A percentile compares a stretch with the other conserved stretches of the same genome.
Evolutionary conservation across 2,329 filamentous ascomycete species (phyloP).

Genomic region (Phialophora verrucosa): DNA sequence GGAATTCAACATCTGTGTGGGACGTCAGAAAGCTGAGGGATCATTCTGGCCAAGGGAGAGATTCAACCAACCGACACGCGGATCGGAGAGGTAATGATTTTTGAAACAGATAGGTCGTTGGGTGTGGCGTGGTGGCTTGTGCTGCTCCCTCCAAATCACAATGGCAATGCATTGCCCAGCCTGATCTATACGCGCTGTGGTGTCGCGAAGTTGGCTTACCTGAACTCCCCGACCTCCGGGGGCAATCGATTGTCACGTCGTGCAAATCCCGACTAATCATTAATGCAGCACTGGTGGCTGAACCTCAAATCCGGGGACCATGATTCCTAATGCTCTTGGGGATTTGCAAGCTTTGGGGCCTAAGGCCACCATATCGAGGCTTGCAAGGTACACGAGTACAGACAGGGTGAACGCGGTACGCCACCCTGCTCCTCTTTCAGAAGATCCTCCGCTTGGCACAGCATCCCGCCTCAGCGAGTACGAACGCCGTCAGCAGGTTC

Average conservation of each 20-base stretch:
- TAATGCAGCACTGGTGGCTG: background rate
- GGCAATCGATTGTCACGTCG: too few species aligned
- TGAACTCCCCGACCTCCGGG: background rate
- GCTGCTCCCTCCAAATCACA: background rate
- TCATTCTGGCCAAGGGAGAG: background rate
- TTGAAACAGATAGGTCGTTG: background rate
- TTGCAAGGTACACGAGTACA: background rate
- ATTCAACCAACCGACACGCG: too few species aligned
- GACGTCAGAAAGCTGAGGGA: background rate
- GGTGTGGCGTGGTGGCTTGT: background rate
- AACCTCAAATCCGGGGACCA: background rate
- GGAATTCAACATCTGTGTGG: background rate
- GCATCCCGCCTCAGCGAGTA: too few species aligned
- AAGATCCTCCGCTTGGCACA: background rate
- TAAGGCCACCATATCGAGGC: background rate
- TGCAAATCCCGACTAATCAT: background rate
- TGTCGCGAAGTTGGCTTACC: background rate
- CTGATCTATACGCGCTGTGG: background rate
- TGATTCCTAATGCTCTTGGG: background rate
- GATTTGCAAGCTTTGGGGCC: background rate
- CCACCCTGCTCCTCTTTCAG: background rate
- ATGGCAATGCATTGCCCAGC: background rate
- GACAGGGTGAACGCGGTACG: background rate
- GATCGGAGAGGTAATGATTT: background rate
- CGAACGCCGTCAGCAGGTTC: too few species aligned